These are phyloP conservation scores for Hamamelis virginiana DNA, from an alignment of 164 flowering plant genomes.

Conservation along the genomic window DNA sequence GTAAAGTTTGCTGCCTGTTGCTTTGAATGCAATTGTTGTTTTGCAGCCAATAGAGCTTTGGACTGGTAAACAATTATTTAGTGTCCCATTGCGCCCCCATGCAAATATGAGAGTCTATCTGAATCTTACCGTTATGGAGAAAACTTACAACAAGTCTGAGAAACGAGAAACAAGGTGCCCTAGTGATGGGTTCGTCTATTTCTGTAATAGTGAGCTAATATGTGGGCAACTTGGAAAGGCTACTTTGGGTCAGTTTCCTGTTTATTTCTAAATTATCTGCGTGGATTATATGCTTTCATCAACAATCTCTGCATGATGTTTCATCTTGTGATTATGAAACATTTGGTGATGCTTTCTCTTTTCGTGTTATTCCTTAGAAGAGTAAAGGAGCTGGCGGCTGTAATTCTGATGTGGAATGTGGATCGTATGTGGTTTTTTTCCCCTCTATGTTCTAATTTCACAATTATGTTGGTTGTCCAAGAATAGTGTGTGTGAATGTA, in stretches of 20 bases:
- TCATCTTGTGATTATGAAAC: background rate
- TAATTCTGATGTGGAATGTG: background rate
- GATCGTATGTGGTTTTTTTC: background rate
- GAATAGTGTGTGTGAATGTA: background rate
- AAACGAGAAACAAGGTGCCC: slow-evolving; percentile 72
- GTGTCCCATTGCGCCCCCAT: slow-evolving; percentile 76
- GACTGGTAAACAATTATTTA: slow-evolving; percentile 94
- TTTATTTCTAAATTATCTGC: background rate
- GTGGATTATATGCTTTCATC: background rate
- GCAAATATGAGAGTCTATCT: slow-evolving; percentile 74
- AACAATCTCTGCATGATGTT: background rate
- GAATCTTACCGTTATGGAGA: slow-evolving; percentile 75
- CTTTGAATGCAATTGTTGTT: slow-evolving; percentile 12
- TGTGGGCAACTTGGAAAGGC: slow-evolving; percentile 95
- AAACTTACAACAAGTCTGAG: slow-evolving; percentile 40
- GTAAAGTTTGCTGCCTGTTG: slow-evolving; percentile 1
- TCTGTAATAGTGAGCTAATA: slow-evolving; percentile 90
- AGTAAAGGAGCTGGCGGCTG: too few relatives aligned
- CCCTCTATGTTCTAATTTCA: background rate
- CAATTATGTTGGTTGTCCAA: background rate
- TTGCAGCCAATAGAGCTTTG: slow-evolving; percentile 94
- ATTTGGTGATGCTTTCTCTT: background rate
- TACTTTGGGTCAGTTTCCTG: slow-evolving; percentile 67
- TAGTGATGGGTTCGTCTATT: slow-evolving; percentile 90
- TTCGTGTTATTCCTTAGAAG: background rate